Base-by-base conservation (phyloP, 129 eudicot species). In the Lonicera japonica region DNA sequence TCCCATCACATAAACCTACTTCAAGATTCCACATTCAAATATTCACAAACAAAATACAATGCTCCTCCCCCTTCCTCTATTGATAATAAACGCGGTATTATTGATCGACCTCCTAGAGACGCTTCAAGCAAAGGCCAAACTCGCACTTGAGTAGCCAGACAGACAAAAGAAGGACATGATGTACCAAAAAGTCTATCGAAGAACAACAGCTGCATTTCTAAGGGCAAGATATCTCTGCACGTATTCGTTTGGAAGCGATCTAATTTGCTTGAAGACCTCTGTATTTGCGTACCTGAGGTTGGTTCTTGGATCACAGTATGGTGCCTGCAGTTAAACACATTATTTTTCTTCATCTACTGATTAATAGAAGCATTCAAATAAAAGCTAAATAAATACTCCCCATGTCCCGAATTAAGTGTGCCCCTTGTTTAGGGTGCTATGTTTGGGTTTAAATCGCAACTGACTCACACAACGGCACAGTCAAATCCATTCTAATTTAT, bases 221-320 rank as follows among this genome's bases (percentile, higher is more conserved):
- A 94, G 96, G 43, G 99, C 89, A 46, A 94, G 81, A 61, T 94
- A 88, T 18, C 96, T 77, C 75, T 94, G 96, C 43, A 94, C 99
- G 68, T 92, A 82, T 38, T 92, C 95, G 19, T 88, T 82, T 19
- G 98, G 96, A 70, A 92, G 96, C 1, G 98, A 82, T 57, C 98
- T 84, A 29, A 92, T 78, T 6, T 63, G 48, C 84, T 84, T 92
- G 73, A 92, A 92, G 20, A 87, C 95, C 54, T 87, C 96, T 13
- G 98, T 64, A 73, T 87, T 87, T 20, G 98, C 96, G 76, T 92
- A 92, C 23, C 91, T 74, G 23, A 92, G 73, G 57, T 87, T 90
- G 54, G 96, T 87, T 79, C 98, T 84, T 60, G 98, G 96, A 66
- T 92, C 96, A 52, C 72, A 63, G 64, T 92, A 92, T 9, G 95